Percentiles rank a stretch among this genome's conserved stretches.
These are phyloP conservation scores for Alloteropsis semialata DNA, from an alignment of 176 grass and related monocot species.

Conservation along the genomic window DNA sequence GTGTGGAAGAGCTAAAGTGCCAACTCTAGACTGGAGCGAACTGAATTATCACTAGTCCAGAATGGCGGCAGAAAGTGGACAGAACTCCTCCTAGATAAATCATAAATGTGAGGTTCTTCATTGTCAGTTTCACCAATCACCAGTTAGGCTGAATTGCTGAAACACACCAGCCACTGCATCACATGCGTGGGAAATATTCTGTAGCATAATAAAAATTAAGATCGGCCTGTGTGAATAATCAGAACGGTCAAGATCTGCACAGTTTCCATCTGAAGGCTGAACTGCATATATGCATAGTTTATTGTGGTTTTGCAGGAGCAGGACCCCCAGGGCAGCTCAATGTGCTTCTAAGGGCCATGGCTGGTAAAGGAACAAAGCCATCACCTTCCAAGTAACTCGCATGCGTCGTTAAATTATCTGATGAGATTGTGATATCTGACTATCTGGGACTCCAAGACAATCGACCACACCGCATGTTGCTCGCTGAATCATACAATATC, in stretches of 20 bases:
- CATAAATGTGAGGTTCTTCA: not conserved
- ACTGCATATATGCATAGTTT: not conserved
- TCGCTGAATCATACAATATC: not conserved
- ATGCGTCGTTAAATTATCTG: slow-evolving; percentile 1
- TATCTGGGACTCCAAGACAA: not conserved
- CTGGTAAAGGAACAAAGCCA: not conserved
- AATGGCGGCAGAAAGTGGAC: not conserved
- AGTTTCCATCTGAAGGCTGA: not conserved
- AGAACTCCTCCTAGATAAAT: not conserved
- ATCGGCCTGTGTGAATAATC: not conserved
- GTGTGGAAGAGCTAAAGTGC: not conserved
- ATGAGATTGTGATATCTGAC: slow-evolving; percentile 12
- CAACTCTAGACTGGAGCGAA: not conserved
- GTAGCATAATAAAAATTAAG: not conserved
- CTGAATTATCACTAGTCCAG: not conserved
- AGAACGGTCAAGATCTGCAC: slow-evolving; percentile 27
- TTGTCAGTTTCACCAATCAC: not conserved
- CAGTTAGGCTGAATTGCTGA: not conserved
- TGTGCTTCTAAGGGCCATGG: not conserved
- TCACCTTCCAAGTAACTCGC: slow-evolving; percentile 29
- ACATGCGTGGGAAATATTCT: not conserved
- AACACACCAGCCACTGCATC: not conserved
- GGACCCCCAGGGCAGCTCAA: not conserved
- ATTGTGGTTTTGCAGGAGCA: no score
- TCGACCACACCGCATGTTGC: slow-evolving; percentile 16